Evolutionary conservation across 1,139 yeast species (phyloP), one percentile per base, ranked within the genome.

Genomic region (Yamadazyma conglobata): DNA sequence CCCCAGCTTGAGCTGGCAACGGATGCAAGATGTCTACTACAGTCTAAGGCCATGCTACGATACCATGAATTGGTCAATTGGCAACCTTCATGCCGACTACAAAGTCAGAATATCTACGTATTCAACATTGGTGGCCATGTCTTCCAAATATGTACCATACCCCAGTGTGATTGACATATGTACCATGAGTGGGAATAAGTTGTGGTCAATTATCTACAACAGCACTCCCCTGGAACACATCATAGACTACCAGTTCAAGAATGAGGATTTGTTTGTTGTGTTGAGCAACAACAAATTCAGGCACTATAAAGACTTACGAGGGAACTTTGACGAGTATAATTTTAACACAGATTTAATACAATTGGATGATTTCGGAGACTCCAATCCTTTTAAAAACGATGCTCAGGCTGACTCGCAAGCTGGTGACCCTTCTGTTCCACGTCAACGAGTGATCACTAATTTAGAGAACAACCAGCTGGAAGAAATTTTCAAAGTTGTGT

Each of bases 301-400:
- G 38, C 61, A 71, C 29, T 89, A 88, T 50, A 58, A 70, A 28
- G 89, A 85, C 43, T 77, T 84, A 39, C 74, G 74, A 20, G 86
- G 87, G 4, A 77, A 73, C 32, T 79, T 79, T 47, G 67, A 71
- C 28, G 86, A 80, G 40, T 52, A 58, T 39, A 33, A 40, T 26
- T 71, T 55, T 30, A 54, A 58, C 4, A 58, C 65, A 1, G 68
- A 64, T 30, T 42, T 56, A 15, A 48, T 54, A 10, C 50, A 50
- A 0, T 56, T 77, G n/a, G 50, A 48, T 8, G 63, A 64, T 24
- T 51, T 60, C 41, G 53, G 50, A 15, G 45, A 50, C 4, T 70
- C 74, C 2, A 37, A 39, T 20, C 33, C 33, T 2, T 34, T 43
- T 10, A 19, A n/a, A 14, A 22, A 29, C 14, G 19, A 31, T 4